A percentile compares a stretch with the other conserved stretches of the same genome.
These are phyloP conservation scores for Bondarzewia mesenterica DNA, from an alignment of 1,284 basidiomycete species.

Conservation along the genomic window DNA sequence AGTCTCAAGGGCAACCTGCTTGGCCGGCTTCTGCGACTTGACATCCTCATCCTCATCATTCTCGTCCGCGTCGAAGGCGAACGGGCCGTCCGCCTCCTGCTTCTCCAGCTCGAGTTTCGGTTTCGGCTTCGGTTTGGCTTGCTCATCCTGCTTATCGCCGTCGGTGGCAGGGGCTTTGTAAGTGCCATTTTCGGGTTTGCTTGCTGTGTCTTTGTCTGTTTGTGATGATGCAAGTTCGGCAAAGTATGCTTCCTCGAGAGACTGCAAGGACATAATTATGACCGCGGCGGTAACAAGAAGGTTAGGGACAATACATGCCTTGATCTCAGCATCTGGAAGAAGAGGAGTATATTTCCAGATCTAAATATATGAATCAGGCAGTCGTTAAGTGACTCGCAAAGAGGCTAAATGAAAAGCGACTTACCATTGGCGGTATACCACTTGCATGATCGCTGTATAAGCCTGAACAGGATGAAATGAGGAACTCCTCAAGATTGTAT, in stretches of 20 bases:
- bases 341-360: slow-evolving; percentile 58
- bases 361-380: slow-evolving; percentile 33
- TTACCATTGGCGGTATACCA: slow-evolving; percentile 60
- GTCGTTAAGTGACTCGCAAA: neutral
- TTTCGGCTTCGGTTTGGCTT: slow-evolving; percentile 19
- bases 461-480: slow-evolving; percentile 28
- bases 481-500: neutral
- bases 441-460: slow-evolving; percentile 69
- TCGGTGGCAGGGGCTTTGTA: slow-evolving; percentile 10
- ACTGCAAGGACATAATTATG: slow-evolving; percentile 26
- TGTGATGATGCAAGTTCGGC: slow-evolving; percentile 24
- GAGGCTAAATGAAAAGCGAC: too few species aligned
- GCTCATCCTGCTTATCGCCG: slow-evolving; percentile 14
- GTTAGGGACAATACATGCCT: slow-evolving; percentile 34
- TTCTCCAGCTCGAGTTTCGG: slow-evolving; percentile 37
- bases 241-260: slow-evolving; percentile 51
- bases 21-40: neutral
- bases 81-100: slow-evolving; percentile 34
- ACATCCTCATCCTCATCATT: slow-evolving; percentile 13
- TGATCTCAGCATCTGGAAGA: slow-evolving; percentile 50
- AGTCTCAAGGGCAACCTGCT: neutral
- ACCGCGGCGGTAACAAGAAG: neutral
- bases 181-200: slow-evolving; percentile 17
- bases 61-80: slow-evolving; percentile 35
- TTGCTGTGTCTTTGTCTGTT: slow-evolving; percentile 8